Evolutionary conservation across 257 asterid genomes (phyloP).

Genomic region (Buddleja alternifolia): DNA sequence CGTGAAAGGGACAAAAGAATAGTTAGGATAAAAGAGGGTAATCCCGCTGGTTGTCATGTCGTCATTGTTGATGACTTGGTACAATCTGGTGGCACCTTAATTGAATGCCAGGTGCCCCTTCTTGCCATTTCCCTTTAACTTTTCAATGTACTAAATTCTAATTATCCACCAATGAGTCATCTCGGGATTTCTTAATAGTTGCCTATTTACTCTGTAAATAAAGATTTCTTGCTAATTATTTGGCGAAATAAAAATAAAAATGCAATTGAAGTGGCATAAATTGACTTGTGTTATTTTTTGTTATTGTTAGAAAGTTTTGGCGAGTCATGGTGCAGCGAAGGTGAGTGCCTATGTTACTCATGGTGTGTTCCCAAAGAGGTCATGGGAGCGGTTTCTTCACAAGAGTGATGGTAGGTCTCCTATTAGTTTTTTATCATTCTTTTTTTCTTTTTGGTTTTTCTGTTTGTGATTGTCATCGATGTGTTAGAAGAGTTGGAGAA

Average conservation of each 20-base stretch:
- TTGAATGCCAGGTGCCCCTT: slow-evolving; percentile 84
- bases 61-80: slow-evolving; percentile 96
- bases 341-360: slow-evolving; percentile 95
- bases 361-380: slow-evolving; percentile 78
- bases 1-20: slow-evolving; percentile 96
- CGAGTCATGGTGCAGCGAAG: slow-evolving; percentile 85
- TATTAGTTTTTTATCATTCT: background rate
- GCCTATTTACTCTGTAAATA: background rate
- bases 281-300: no score
- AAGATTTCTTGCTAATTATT: background rate
- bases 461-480: slow-evolving; percentile 15
- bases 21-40: slow-evolving; percentile 93
- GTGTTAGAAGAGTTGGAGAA: slow-evolving; percentile 40
- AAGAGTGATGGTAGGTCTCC: slow-evolving; percentile 59
- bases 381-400: slow-evolving; percentile 85
- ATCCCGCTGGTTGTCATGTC: slow-evolving; percentile 87
- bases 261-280: no score
- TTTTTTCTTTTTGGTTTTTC: background rate
- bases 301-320: slow-evolving; percentile 76
- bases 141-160: background rate
- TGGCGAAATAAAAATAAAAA: background rate
- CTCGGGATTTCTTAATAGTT: background rate
- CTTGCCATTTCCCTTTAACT: slow-evolving; percentile 21
- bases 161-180: background rate
- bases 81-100: slow-evolving; percentile 94